Conservation (phyloP, 345 rosid genomes). For the Rhodamnia rubescens region DNA sequence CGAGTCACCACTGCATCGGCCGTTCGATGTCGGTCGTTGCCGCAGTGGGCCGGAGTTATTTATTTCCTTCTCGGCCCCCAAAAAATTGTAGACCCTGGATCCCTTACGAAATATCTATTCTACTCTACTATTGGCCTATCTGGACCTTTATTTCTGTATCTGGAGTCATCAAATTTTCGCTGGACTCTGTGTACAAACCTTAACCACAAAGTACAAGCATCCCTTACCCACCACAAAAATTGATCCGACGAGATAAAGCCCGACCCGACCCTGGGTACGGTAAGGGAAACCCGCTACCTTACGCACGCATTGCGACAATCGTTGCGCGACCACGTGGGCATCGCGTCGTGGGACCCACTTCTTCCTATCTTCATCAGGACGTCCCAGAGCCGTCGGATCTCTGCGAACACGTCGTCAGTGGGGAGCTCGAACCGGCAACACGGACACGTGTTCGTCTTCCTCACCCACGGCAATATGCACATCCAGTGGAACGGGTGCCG, state of each 20-base stretch:
- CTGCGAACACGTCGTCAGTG: conserved; percentile 60
- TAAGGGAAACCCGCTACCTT: not conserved
- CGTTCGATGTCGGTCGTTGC: not conserved
- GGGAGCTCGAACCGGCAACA: conserved; percentile 87
- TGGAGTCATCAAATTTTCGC: not conserved
- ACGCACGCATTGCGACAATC: not conserved
- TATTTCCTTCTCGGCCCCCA: not conserved
- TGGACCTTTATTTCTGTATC: not conserved
- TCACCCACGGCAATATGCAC: conserved; percentile 78
- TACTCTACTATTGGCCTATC: not conserved
- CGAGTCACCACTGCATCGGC: not conserved
- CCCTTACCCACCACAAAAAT: not conserved
- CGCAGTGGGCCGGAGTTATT: not conserved
- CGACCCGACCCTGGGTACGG: not conserved
- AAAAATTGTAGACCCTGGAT: not conserved
- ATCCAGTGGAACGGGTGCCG: conserved; percentile 83
- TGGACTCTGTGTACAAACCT: not conserved
- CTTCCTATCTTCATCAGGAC: conserved; percentile 19
- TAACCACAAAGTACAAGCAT: not conserved
- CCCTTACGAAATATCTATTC: not conserved
- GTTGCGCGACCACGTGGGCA: not conserved
- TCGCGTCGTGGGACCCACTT: not conserved
- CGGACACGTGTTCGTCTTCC: conserved; percentile 79
- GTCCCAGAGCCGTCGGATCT: conserved; percentile 83
- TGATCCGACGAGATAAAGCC: too few relatives aligned